These are phyloP conservation scores for Penicillium oxalicum DNA, from an alignment of 2,329 filamentous ascomycete genomes.

Conservation along the genomic window DNA sequence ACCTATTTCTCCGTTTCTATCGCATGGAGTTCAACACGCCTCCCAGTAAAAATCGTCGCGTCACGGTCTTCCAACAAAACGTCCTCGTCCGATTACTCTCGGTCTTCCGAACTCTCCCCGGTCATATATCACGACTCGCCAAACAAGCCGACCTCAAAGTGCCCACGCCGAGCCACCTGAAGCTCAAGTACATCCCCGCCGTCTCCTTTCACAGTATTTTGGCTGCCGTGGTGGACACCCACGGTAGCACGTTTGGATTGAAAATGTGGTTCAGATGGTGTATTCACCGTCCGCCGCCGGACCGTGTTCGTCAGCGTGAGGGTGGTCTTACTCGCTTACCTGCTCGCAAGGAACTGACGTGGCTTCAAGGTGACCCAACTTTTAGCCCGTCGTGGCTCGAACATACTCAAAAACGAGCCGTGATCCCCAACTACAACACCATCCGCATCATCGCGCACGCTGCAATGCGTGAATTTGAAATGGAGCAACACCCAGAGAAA, in stretches of 20 bases:
- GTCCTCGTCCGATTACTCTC: slow-evolving; percentile 25
- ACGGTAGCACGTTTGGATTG: slow-evolving; percentile 45
- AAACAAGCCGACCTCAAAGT: slow-evolving; percentile 14
- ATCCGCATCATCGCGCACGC: slow-evolving; percentile 33
- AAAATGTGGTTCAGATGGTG: slow-evolving; percentile 47
- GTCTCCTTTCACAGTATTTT: slow-evolving; percentile 50
- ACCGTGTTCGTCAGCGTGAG: slow-evolving; percentile 17
- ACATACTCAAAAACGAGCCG: slow-evolving; percentile 23
- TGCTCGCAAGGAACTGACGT: slow-evolving; percentile 18
- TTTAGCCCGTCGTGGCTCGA: slow-evolving; percentile 23
- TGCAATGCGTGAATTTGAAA: slow-evolving; percentile 26
- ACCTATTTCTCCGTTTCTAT: slow-evolving; percentile 31
- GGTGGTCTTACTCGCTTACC: slow-evolving; percentile 27
- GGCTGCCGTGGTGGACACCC: slow-evolving; percentile 47
- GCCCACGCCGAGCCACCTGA: slow-evolving; percentile 11
- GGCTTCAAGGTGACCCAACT: slow-evolving; percentile 17
- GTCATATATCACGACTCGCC: slow-evolving; percentile 26
- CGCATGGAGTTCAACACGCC: slow-evolving; percentile 30
- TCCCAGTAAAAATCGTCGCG: slow-evolving; percentile 10
- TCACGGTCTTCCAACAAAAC: slow-evolving; percentile 23
- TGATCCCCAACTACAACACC: slow-evolving; percentile 31
- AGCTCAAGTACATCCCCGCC: slow-evolving; percentile 27
- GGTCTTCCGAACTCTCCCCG: slow-evolving; percentile 30
- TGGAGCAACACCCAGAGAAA: neutral
- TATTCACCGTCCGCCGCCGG: slow-evolving; percentile 21